Percentiles rank a stretch among this genome's conserved stretches.
These are phyloP conservation scores for Gentiana straminea DNA, from an alignment of 257 asterid genomes.

Conservation along the genomic window DNA sequence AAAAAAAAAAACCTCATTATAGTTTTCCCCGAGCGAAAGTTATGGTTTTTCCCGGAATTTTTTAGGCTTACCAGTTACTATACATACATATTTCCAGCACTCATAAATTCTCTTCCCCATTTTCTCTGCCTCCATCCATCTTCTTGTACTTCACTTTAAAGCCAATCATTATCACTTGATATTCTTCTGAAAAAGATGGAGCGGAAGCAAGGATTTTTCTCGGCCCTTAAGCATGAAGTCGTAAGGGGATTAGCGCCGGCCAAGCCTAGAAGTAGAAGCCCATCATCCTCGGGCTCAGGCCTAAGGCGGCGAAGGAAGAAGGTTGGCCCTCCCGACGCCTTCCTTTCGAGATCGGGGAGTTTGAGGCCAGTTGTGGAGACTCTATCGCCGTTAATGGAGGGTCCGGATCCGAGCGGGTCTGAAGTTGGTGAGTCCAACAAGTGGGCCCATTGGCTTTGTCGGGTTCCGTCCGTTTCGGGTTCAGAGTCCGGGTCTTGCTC, in stretches of 20 bases:
- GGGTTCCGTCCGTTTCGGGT: constrained; percentile 46
- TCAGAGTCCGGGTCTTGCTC: constrained; percentile 42
- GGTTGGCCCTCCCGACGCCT: constrained; percentile 36
- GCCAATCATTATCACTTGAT: not conserved
- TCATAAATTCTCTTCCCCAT: no score
- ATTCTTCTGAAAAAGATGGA: constrained; percentile 33
- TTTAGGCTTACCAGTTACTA: not conserved
- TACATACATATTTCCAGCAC: no score
- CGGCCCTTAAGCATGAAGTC: constrained; percentile 55
- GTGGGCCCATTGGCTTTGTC: constrained; percentile 67
- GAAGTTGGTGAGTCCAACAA: constrained; percentile 38
- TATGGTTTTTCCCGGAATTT: not conserved
- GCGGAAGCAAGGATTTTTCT: constrained; percentile 54
- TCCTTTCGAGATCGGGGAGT: constrained; percentile 53
- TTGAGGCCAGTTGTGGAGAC: constrained; percentile 46
- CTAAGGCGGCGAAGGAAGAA: constrained; percentile 42
- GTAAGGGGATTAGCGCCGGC: constrained; percentile 64
- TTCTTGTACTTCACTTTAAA: no score
- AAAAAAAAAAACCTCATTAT: no score
- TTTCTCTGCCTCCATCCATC: no score
- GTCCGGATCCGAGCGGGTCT: constrained; percentile 62
- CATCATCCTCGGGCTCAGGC: constrained; percentile 56
- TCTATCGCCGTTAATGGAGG: constrained; percentile 59
- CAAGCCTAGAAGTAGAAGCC: constrained; percentile 45
- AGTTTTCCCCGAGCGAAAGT: no score